Evolutionary conservation across 2,329 filamentous ascomycete species (phyloP).

Genomic region (Pestalotiopsis sp.): DNA sequence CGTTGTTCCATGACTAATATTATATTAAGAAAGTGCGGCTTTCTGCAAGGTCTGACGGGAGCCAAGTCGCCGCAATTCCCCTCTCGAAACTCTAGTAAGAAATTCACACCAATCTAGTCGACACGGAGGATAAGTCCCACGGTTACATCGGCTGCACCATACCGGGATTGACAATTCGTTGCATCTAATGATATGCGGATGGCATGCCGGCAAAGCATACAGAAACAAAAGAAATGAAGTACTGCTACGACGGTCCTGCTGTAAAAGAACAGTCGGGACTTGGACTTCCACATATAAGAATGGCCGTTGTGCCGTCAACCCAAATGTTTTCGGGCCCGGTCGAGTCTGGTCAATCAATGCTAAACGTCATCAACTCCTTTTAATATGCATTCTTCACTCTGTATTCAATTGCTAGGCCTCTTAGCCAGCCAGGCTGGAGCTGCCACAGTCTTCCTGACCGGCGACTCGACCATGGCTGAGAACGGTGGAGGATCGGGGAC

Average conservation of each 20-base stretch:
- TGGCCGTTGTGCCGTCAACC: neutral
- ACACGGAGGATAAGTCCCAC: neutral
- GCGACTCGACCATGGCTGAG: conserved; percentile 64
- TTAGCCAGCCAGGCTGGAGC: conserved; percentile 20
- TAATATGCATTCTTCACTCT: neutral
- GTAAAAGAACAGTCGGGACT: neutral
- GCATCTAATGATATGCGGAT: neutral
- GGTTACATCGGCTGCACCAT: neutral
- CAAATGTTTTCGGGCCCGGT: neutral
- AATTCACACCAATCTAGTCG: neutral
- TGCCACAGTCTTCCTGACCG: conserved; percentile 55
- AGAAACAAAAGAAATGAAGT: neutral
- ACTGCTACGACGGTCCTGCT: neutral
- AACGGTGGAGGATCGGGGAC: conserved; percentile 45
- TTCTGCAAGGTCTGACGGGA: neutral
- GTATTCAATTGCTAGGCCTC: conserved; percentile 15
- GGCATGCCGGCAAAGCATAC: neutral
- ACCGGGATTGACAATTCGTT: neutral
- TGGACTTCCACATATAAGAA: neutral
- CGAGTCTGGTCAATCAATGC: neutral
- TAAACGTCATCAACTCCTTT: neutral
- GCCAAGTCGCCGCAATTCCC: neutral
- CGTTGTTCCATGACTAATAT: no score
- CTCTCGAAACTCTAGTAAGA: neutral
- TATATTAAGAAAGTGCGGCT: no score